Base-by-base conservation (phyloP, 495 filamentous ascomycete species). In the Evernia prunastri region DNA sequence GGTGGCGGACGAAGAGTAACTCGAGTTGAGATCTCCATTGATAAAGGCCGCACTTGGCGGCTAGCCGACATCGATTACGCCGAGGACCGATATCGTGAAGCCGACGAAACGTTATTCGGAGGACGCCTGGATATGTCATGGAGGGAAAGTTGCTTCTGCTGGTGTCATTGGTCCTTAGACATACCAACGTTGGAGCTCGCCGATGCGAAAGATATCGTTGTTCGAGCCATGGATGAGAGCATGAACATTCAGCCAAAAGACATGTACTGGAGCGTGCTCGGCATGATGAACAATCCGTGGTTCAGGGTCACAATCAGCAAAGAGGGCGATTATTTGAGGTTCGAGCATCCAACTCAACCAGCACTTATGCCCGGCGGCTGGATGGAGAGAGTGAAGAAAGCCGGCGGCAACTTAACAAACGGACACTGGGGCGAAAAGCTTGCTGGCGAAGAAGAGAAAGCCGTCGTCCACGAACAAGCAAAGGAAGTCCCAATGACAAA, bases 261-360 rank as follows among this genome's bases (percentile, higher is more conserved):
- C 68, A 96, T 96, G 89, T 97, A 97, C 75, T 97, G 93, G 93
- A 89, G 84, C 63, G 92, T 96, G 23, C 76, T 97, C 49, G 93
- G 93, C 0, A 97, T 97, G 93, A 97, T 97, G 93, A 96, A 97
- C 72, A 97, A 96, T 70, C 88, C 92, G 10, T 97, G 93, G 93
- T 97, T 87, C 73, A 80, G 93, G 20, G 81, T 97, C 9, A 82
- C 85, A 8, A 90, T 97, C 63, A 85, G 82, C 49, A 86, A 87
- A 63, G 89, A 96, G 66, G 81, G 77, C 0, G 79, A 85, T 40
- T 71, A 66, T 29, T 73, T 97, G 51, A 81, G 84, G 11, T 97
- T 97, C 64, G 92, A 97, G 67, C 93, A 97, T 69, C 93, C 93
- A 1, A 96, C 90, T 2, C 88, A 92, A 68, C 92, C 93, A 17